Evolutionary conservation across 108 stramenopile species (phyloP).

Genomic region (Fragilaria crotonensis): DNA sequence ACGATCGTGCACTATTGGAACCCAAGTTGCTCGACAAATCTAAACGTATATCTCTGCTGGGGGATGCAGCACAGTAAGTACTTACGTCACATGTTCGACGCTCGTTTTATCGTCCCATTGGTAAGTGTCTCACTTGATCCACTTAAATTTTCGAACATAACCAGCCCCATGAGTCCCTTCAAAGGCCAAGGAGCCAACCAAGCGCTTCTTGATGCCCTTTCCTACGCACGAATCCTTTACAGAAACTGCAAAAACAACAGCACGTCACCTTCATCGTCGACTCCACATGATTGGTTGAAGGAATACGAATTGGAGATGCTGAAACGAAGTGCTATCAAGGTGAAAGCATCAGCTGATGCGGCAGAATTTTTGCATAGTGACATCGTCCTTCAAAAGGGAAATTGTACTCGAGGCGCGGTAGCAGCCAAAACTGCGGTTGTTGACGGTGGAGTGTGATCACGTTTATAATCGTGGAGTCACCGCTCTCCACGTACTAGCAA

Average conservation of each 20-base stretch:
- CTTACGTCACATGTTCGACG: no score
- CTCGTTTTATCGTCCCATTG: no score
- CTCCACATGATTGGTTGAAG: conserved; percentile 18
- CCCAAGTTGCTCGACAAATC: conserved; percentile 20
- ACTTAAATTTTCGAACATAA: no score
- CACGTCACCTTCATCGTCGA: conserved; percentile 5
- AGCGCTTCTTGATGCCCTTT: conserved; percentile 69
- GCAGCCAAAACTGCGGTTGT: no score
- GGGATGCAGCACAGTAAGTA: conserved; percentile 84
- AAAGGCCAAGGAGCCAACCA: conserved; percentile 89
- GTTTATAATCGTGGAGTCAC: no score
- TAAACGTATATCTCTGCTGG: conserved; percentile 46
- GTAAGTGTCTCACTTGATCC: no score
- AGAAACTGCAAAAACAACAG: not conserved
- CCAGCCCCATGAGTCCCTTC: conserved; percentile 83
- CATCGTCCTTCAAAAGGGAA: conserved; percentile 47
- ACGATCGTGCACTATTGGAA: conserved; percentile 58
- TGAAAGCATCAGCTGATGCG: conserved; percentile 55
- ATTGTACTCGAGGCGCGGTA: conserved; percentile 59
- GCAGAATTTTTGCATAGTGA: conserved; percentile 57
- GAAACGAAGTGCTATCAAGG: conserved; percentile 43
- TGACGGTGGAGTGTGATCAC: no score
- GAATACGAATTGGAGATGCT: conserved; percentile 61
- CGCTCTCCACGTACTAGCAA: no score
- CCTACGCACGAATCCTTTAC: conserved; percentile 48